A percentile compares a stretch with the other conserved stretches of the same genome.
Evolutionary conservation across 2,329 filamentous ascomycete species (phyloP).

Genomic region (Ceratocystis cacaofunesta): DNA sequence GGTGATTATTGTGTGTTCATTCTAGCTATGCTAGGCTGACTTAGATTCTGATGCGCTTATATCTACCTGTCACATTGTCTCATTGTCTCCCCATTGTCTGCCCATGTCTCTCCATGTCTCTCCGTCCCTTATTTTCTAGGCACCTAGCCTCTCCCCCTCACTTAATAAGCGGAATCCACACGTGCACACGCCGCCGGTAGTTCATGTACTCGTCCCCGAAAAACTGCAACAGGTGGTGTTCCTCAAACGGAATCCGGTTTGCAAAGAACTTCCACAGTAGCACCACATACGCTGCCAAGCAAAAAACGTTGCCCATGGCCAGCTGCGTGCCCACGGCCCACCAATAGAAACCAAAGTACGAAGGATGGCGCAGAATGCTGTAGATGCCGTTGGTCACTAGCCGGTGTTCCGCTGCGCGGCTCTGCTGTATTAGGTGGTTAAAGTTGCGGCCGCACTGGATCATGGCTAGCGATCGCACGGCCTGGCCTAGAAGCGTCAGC

Average conservation of each 20-base stretch:
- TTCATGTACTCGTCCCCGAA: conserved; percentile 69
- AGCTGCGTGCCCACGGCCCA: conserved; percentile 94
- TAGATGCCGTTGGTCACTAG: conserved; percentile 82
- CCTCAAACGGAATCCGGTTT: conserved; percentile 60
- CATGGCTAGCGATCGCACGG: conserved; percentile 71
- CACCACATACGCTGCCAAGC: conserved; percentile 55
- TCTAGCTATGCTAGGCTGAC: too few relatives aligned
- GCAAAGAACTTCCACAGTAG: conserved; percentile 82
- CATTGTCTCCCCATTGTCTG: too few relatives aligned
- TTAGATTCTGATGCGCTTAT: too few relatives aligned
- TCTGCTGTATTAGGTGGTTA: conserved; percentile 71
- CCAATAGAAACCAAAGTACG: conserved; percentile 98
- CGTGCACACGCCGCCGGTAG: conserved; percentile 56
- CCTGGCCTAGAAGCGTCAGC: conserved; percentile 56
- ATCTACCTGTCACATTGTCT: too few relatives aligned
- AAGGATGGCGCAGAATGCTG: conserved; percentile 60
- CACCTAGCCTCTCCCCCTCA: not conserved
- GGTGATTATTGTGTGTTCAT: too few relatives aligned
- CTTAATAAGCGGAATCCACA: conserved; percentile 59
- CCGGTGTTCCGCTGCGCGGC: conserved; percentile 50
- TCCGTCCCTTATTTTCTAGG: not conserved
- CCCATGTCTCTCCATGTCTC: not conserved
- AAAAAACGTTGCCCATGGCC: conserved; percentile 70
- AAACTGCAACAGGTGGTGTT: conserved; percentile 60
- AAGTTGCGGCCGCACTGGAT: conserved; percentile 77